Evolutionary conservation across 345 rosid genomes (phyloP), one percentile per base, ranked within the genome.

Genomic region (Gossypioides kirkii): DNA sequence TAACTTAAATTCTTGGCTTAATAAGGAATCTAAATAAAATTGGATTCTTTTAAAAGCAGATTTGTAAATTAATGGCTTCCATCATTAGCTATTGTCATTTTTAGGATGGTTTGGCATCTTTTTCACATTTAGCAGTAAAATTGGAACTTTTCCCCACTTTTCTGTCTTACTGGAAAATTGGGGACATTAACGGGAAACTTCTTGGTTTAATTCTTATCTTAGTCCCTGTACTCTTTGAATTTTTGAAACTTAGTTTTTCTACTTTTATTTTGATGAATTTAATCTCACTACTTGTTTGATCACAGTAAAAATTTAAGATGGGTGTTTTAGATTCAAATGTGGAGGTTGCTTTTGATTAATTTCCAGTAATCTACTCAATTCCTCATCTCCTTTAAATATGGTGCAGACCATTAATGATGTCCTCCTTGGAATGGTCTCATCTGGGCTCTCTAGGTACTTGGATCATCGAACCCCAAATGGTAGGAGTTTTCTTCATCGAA

Each of bases 401-500:
- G 38, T 76, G 78, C 81, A 86, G 88, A 90, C 92, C 16, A 80
- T 89, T 17, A 89, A 89, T 22, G 94, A 89, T 53, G 94, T 89
- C 52, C 81, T 87, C 9, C 80, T 86, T 8, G 90, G 86, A 18
- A 76, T 90, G 54, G 73, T 87, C 61, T 76, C 90, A 9, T 61
- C 69, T 0, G 90, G 90, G 46, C 61, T 86, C 6, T 83, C 86
- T 38, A 85, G 79, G 74, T 90, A 90, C 70, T 61, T 87, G 77
- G 86, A 82, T 54, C 83, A 79, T 52, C 80, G 84, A 62, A 74
- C 81, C 0, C 86, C 89, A 16, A 63, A 81, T 12, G 79, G 92
- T 88, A 84, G 79, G 6, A 2, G 10, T 8, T 18, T 16, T 59
- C 8, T 58, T 4, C 54, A 46, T 46, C 38, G 1, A 32, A 32